Base-by-base conservation (phyloP, 495 filamentous ascomycete species). In the Apodospora peruviana region DNA sequence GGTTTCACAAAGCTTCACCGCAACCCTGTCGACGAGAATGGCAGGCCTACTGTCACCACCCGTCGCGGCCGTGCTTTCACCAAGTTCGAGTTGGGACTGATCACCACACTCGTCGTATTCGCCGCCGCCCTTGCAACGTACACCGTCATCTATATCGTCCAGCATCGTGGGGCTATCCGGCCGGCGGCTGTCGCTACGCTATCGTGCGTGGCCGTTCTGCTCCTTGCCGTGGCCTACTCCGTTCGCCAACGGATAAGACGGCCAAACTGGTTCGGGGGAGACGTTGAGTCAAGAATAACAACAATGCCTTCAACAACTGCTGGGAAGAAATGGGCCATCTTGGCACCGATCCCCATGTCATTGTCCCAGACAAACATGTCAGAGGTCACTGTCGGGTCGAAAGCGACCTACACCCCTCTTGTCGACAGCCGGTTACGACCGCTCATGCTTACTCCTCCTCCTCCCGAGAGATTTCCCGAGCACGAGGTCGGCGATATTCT, bases 61-160 rank as follows among this genome's bases (percentile, higher is more conserved):
- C 27, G 27, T 14, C 27, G 24, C 14, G 32, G 18, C 11, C 41
- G 11, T 1, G 34, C 18, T 4, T 53, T 53, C 20, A 37, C 45
- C 14, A 19, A 40, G 14, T n/a, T 48, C 2, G 51, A 53, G 35
- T 29, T 48, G 34, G 40, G 20, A 12, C 40, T 53, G 0, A 19
- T 53, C 27, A 19, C 47, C 17, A 32, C 45, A 7, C 17, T 53
- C 12, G 32, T 32, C 2, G 17, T 32, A 0, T 44, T 48, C 14
- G 39, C 45, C 1, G 20, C 40, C 9, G 34, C 29, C 14, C 16
- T 48, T 37, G 39, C n/a, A 2, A 23, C 35, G 1, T 53, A 38
- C 40, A 25, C 39, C 14, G 20, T 35, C 51, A 22, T 48, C 24
- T 53, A 53, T 16, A 48, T 48, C 19, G 16, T 48, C 8, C 40